Base-by-base conservation (phyloP, 352 stramenopile species). In the Phytopythium aichiense region DNA sequence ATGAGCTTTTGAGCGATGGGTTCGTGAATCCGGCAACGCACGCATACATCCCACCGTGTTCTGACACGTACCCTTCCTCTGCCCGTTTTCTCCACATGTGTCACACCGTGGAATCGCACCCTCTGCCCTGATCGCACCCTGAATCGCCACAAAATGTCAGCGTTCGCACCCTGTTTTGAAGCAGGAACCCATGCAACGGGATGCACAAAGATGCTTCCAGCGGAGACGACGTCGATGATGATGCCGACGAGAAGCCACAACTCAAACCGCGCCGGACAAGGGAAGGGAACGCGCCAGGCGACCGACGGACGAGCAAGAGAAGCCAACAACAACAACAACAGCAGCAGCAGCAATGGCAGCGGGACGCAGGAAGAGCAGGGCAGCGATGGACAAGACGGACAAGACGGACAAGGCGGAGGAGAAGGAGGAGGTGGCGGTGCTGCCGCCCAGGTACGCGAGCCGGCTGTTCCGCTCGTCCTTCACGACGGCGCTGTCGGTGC, bases 381-480 rank as follows among this genome's bases (percentile, higher is more conserved):
- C 33, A 13, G 18, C 28, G 31, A n/a, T 25, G 33, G n/a, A 8
- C n/a, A 50, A n/a, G 52, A 58, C 16, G 35, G 4, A 20, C 11
- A 48, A 22, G 56, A 22, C 46, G 22, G 37, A 28, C 4, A 23
- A 43, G 33, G 23, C 2, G 31, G 51, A 9, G 16, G 64, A 64
- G 65, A 20, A 49, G 51, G 56, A 20, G 13, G 8, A 51, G 9
- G 20, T 30, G 23, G 78, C 77, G 4, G 81, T 94, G 62, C 74
- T 94, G 53, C 81, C 79, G 15, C 80, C 79, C 20, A 68, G 74
- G 53, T 94, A 90, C 71, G 84, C 84, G 50, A 67, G 45, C 23
- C 84, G 84, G 4, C 77, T 94, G 22, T 82, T 89, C 58, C 82
- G 82, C 12, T 92, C 84, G 58, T 90, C 77, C 48, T 89, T 91